Conservation (phyloP, 164 flowering plant genomes). For the Amborella trichopoda region DNA sequence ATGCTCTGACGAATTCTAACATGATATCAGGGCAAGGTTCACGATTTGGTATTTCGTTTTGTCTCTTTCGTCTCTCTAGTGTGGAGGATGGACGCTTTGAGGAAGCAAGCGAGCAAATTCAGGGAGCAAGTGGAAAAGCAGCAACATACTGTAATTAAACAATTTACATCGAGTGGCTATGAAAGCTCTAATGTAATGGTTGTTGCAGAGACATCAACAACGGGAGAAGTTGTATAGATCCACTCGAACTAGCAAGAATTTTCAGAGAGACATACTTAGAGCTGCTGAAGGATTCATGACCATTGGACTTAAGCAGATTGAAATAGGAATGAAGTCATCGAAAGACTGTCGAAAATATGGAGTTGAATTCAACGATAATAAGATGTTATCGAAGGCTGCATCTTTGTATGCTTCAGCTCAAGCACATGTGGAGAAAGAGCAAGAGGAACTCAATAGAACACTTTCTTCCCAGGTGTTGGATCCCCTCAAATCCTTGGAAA, state of each 20-base stretch:
- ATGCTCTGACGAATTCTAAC: too few relatives aligned
- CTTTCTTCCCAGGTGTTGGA: conserved; percentile 67
- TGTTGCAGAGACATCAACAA: conserved; percentile 80
- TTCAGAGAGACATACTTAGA: conserved; percentile 73
- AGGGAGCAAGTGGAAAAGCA: conserved; percentile 83
- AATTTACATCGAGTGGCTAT: conserved; percentile 72
- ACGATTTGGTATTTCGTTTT: too few relatives aligned
- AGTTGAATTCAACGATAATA: conserved; percentile 49
- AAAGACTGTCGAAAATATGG: conserved; percentile 88
- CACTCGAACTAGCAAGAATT: conserved; percentile 86
- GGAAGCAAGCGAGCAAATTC: conserved; percentile 77
- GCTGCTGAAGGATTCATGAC: conserved; percentile 68
- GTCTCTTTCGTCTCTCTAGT: too few relatives aligned
- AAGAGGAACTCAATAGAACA: conserved; percentile 61
- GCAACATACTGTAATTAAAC: conserved; percentile 90
- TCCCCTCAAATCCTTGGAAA: conserved; percentile 76
- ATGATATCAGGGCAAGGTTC: too few relatives aligned
- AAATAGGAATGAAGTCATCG: conserved; percentile 78
- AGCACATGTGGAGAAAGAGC: conserved; percentile 81
- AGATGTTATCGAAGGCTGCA: conserved; percentile 72
- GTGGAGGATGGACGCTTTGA: conserved; percentile 62
- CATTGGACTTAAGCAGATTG: conserved; percentile 67
- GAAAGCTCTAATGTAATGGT: conserved; percentile 79
- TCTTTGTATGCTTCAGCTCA: conserved; percentile 78
- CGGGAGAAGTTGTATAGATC: conserved; percentile 79